Evolutionary conservation across 768 basidiomycete genomes (phyloP).

Genomic region (Leccinum pellstonianum): DNA sequence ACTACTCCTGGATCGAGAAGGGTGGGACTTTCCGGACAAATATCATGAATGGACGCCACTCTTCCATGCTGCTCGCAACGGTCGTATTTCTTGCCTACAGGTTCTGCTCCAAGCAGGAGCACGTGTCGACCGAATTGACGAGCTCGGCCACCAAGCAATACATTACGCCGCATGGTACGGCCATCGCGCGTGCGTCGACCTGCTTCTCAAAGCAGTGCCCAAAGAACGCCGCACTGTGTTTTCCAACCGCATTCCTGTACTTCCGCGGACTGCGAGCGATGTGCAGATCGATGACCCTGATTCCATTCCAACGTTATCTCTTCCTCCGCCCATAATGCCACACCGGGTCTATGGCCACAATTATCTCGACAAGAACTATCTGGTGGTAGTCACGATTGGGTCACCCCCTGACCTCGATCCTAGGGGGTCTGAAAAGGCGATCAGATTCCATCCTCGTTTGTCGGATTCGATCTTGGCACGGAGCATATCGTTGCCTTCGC

Average conservation of each 20-base stretch:
- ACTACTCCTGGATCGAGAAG: conserved; percentile 69
- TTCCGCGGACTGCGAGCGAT: conserved; percentile 30
- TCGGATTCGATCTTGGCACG: conserved; percentile 68
- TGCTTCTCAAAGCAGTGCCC: conserved; percentile 48
- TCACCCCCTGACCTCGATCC: conserved; percentile 38
- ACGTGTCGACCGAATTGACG: conserved; percentile 75
- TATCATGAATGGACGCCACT: conserved; percentile 99
- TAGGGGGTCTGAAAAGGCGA: conserved; percentile 40
- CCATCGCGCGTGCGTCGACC: conserved; percentile 63
- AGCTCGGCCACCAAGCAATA: conserved; percentile 78
- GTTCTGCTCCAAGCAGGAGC: conserved; percentile 81
- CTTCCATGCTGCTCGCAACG: conserved; percentile 91
- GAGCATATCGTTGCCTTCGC: conserved; percentile 65
- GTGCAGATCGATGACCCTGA: conserved; percentile 72
- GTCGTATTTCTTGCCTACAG: conserved; percentile 68
- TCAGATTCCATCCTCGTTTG: conserved; percentile 73
- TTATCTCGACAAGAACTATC: conserved; percentile 80
- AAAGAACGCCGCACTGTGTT: conserved; percentile 16
- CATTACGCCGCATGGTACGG: conserved; percentile 99
- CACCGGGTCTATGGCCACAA: conserved; percentile 97
- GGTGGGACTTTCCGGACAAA: conserved; percentile 88
- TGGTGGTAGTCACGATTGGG: conserved; percentile 86
- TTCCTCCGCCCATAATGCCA: conserved; percentile 98
- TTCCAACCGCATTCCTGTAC: conserved; percentile 18
- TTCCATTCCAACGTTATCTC: conserved; percentile 87